phyloP scores from a whole-genome alignment of 371 early-diverging fungal genomes.

The Zopfochytrium polystomum region DNA sequence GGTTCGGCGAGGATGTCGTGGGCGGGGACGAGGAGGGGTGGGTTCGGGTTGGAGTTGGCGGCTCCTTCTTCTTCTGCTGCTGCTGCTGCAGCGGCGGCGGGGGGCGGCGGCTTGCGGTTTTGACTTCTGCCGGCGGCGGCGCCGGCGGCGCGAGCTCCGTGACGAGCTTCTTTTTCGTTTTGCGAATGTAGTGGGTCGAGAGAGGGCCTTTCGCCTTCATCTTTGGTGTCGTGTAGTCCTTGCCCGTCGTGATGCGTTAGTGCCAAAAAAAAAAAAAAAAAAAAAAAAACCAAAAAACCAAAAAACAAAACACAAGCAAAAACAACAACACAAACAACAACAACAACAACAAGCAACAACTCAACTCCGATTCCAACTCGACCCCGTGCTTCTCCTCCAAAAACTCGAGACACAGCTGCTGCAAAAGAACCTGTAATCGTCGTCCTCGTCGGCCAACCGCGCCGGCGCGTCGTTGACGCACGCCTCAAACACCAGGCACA shows the following conservation, averaged over 20 bases:
- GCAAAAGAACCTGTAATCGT: conserved; percentile 63
- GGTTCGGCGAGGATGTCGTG: conserved; percentile 26
- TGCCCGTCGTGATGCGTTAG: background rate
- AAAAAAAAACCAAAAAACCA: no score
- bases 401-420: conserved; percentile 65
- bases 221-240: conserved; percentile 57
- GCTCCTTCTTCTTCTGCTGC: conserved; percentile 1
- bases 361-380: background rate
- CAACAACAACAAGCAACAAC: no score
- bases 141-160: conserved; percentile 30
- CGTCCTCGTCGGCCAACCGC: conserved; percentile 51
- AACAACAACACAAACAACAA: no score
- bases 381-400: conserved; percentile 58
- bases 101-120: background rate
- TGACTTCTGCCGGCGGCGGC: background rate
- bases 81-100: background rate
- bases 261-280: no score
- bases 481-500: conserved; percentile 63
- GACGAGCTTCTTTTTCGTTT: conserved; percentile 57
- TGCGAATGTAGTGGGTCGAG: conserved; percentile 53
- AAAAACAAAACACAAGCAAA: no score
- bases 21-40: conserved; percentile 1
- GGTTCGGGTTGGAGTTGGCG: background rate
- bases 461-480: conserved; percentile 64
- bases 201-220: conserved; percentile 59